Evolutionary conservation across 164 flowering plant genomes (phyloP), one percentile per base, ranked within the genome.

Genomic region (Echeveria elegans): DNA sequence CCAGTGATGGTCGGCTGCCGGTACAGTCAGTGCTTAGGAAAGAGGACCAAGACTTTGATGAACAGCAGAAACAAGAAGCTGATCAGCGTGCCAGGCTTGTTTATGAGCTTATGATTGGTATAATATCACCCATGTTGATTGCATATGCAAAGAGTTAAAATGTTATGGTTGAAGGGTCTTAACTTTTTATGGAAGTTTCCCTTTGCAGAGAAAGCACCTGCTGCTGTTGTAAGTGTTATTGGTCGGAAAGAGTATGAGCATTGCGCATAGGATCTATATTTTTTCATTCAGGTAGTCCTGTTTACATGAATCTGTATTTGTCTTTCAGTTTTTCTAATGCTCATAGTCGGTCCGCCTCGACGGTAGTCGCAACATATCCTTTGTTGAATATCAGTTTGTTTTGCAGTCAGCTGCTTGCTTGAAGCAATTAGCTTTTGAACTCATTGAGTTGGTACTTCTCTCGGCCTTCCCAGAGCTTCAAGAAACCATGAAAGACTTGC

Each of bases 231-330:
- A 24, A 77, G 97, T 58, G 86, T 92, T 71, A 79, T 95, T 78
- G 99, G 99, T 69, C 89, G 83, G 6, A 92, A 85, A 79, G 96
- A 92, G 77, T 95, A 95, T 81, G 97, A 92, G 71, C 85, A 85
- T 58, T 84, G 97, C 81, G 97, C 94, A 2, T 81, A 86, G 74
- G 99, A 95, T 83, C 86, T 92, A 6, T 95, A 95, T 76, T 92
- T 75, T 77, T 92, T 95, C 74, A 85, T 92, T 79, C 97, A 95
- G 99, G 99, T 95, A 71, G 5, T 21, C 69, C 47, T 59, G 4
- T 41, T 34, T 16, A 65, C 43, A n/a, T n/a, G 23, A 15, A n/a
- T 50, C 8, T 15, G 16, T 24, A 31, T 47, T 8, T n/a, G n/a
- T n/a, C n/a, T n/a, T n/a, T n/a, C n/a, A n/a, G n/a, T n/a, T n/a